These are phyloP conservation scores for Neolentinus lepideus DNA, from an alignment of 1,284 basidiomycete genomes.

Conservation along the genomic window DNA sequence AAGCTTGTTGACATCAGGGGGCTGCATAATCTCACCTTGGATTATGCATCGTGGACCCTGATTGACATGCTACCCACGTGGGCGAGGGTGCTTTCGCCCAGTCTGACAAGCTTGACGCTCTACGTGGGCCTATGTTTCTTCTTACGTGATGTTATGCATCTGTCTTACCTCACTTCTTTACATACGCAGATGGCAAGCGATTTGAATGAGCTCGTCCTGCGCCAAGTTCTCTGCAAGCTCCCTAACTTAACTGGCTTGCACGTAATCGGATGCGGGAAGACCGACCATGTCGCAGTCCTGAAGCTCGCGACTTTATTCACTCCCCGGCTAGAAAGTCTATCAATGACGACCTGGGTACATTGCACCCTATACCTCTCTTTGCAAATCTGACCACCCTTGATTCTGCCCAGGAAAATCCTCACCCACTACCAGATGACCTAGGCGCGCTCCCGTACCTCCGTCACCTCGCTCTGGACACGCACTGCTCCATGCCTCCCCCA, in stretches of 20 bases:
- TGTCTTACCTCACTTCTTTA: too few relatives aligned
- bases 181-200: constrained; percentile 46
- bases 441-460: constrained; percentile 37
- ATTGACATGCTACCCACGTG: constrained; percentile 52
- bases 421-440: constrained; percentile 17
- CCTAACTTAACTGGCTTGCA: constrained; percentile 49
- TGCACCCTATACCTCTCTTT: constrained; percentile 3
- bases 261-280: constrained; percentile 47
- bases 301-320: constrained; percentile 32
- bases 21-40: constrained; percentile 42
- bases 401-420: constrained; percentile 30
- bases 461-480: constrained; percentile 48
- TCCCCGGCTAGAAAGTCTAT: constrained; percentile 49
- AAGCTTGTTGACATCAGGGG: constrained; percentile 33
- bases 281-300: constrained; percentile 44
- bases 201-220: constrained; percentile 43
- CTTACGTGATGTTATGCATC: too few relatives aligned
- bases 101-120: constrained; percentile 46
- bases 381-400: neutral
- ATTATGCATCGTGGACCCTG: constrained; percentile 53
- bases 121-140: constrained; percentile 52
- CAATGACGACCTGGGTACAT: constrained; percentile 49
- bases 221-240: constrained; percentile 37
- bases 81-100: constrained; percentile 30
- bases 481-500: constrained; percentile 22